Evolutionary conservation across 1,284 basidiomycete genomes (phyloP).

Genomic region (Afroboletus lepidellus): DNA sequence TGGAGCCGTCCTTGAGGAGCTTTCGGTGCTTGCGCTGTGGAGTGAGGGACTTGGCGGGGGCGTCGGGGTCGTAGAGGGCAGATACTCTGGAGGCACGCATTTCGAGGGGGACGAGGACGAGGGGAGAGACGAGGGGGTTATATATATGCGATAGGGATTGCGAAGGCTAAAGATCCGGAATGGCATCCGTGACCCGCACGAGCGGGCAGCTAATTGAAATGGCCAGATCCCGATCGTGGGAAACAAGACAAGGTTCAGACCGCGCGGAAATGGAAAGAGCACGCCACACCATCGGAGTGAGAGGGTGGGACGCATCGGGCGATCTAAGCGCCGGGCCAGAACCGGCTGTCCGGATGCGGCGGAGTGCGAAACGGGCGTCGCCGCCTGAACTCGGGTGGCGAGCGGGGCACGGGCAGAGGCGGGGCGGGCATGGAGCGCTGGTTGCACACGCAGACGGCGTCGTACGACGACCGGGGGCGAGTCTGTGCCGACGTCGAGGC

Average conservation of each 20-base stretch:
- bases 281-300: conserved; percentile 35
- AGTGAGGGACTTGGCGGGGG: conserved; percentile 50
- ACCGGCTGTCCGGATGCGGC: conserved; percentile 1
- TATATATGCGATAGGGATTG: conserved; percentile 24
- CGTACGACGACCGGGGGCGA: conserved; percentile 62
- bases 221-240: conserved; percentile 30
- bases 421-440: conserved; percentile 47
- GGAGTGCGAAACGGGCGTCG: conserved; percentile 8
- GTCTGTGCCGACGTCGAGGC: conserved; percentile 64
- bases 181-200: conserved; percentile 38
- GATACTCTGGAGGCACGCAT: conserved; percentile 31
- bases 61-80: conserved; percentile 30
- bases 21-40: conserved; percentile 80
- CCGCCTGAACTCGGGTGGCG: conserved; percentile 2
- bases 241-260: conserved; percentile 22
- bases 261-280: conserved; percentile 37
- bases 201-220: conserved; percentile 40
- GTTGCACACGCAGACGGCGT: conserved; percentile 60
- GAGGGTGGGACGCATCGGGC: conserved; percentile 24
- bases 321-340: conserved; percentile 34
- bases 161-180: conserved; percentile 43
- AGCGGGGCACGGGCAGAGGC: neutral
- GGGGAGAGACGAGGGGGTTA: conserved; percentile 20
- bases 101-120: conserved; percentile 22
- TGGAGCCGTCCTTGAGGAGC: conserved; percentile 75